Evolutionary conservation across 106 monocot genomes (phyloP), one percentile per base, ranked within the genome.

Genomic region (Cymbidium sinense): DNA sequence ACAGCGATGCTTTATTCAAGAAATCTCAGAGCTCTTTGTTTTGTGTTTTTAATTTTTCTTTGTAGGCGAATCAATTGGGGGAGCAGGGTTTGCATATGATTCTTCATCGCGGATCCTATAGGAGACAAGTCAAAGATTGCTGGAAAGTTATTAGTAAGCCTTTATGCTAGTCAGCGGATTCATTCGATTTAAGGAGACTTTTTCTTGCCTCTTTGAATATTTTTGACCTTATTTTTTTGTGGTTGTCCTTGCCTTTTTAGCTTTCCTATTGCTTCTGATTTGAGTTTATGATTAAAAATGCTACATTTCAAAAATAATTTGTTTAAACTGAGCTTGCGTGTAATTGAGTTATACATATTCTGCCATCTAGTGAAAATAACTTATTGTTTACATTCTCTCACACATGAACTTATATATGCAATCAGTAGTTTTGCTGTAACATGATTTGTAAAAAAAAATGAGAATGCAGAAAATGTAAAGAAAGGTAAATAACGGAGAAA

Each of bases 131-230:
- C 12, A 41, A 30, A 64, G 17, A 28, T 69, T 78, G 78, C 43
- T 78, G 78, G 78, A 15, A 69, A 4, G 39, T 35, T n/a, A 78
- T 78, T 65, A 28, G 78, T 78, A 69, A 62, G 62, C 37, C n/a
- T 64, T 62, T 2, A 29, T 7, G 13, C 31, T 67, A 33, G 33
- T 67, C 31, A 67, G 31, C 2, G 33, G 4, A 67, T 33, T 67
- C 67, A 64, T 64, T 64, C 64, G 18, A 33, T 15, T 67, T 8
- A 15, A 67, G 31, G 67, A 13, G 33, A 13, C 31, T 67, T 33
- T 64, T 21, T 17, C 33, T 33, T 33, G 17, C 13, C 15, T 67
- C 3, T 2, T 29, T 67, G 27, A 27, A 27, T 17, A 8, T 33
- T 67, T 67, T 33, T 67, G 2, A 33, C 29, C 31, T 31, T 67